Base-by-base conservation (phyloP, 805 yeast species). In the Wickerhamiella azymoides region DNA sequence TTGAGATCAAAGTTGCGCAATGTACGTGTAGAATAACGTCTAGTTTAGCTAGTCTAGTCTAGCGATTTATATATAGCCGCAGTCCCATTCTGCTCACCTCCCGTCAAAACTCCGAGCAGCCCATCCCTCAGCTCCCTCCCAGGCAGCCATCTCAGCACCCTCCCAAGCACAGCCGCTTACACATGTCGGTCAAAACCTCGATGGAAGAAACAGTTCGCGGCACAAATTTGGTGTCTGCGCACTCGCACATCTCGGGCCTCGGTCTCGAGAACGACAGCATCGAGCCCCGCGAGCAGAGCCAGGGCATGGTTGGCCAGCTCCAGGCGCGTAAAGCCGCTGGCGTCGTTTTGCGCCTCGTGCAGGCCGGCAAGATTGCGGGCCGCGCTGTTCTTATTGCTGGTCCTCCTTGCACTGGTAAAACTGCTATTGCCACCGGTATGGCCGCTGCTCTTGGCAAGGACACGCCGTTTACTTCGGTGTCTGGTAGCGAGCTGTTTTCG, bases 351-450 rank as follows among this genome's bases (percentile, higher is more conserved):
- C 88, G 84, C 66, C 80, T 92, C 85, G 85, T 92, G 50, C 86
- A 84, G 60, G 86, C 83, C 28, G 95, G 96, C 43, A 78, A 84
- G 53, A 89, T 92, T 64, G 96, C 97, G 18, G 99, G 99, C 24
- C 76, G 96, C 54, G 96, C 97, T 1, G 92, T 88, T 17, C 67
- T 92, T 51, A 72, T 92, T 50, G 97, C 98, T 0, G 99, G 99
- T 36, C 97, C 97, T 10, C 98, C 98, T 25, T 84, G 95, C 11
- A 92, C 98, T 0, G 99, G 99, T 64, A 92, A 92, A 64, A 92
- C 99, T 2, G 99, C 99, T 33, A 76, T 92, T 56, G 98, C 99
- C 11, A 82, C 86, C 81, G 98, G 96, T 14, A 70, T 67, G 39
- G 54, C 70, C 32, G 72, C 68, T 52, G 52, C 61, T 4, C 55